Conservation (phyloP, 345 rosid species). For the Boechera stricta region DNA sequence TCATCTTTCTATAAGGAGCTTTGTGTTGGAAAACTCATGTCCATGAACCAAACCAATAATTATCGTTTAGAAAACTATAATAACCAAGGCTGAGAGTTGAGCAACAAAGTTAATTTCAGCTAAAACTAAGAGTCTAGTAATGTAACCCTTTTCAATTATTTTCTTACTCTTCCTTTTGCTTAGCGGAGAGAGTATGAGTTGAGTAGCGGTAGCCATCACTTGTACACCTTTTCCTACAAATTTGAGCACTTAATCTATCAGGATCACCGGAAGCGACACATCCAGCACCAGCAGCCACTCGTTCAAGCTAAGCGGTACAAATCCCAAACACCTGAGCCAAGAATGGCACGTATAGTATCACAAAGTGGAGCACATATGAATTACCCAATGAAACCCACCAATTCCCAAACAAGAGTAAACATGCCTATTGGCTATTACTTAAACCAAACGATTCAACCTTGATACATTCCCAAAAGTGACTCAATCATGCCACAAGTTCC, state of each 20-base stretch:
- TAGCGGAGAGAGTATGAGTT: constrained; percentile 37
- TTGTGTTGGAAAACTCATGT: too few species aligned
- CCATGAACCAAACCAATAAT: too few species aligned
- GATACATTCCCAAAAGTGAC: constrained; percentile 5
- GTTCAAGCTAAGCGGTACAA: constrained; percentile 77
- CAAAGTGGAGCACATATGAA: constrained; percentile 81
- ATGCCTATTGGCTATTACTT: constrained; percentile 1
- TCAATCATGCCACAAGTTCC: constrained; percentile 9
- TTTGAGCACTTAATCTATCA: constrained; percentile 86
- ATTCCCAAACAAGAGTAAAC: neutral
- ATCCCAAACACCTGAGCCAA: constrained; percentile 81
- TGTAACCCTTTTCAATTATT: constrained; percentile 1
- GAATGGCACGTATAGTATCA: constrained; percentile 89
- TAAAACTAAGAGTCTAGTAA: constrained; percentile 24
- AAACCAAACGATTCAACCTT: neutral
- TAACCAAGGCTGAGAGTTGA: neutral
- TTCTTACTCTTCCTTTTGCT: constrained; percentile 56
- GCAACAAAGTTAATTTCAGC: constrained; percentile 29
- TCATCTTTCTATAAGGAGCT: too few species aligned
- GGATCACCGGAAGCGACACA: constrained; percentile 77
- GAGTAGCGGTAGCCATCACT: constrained; percentile 48
- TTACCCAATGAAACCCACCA: neutral
- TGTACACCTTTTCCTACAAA: constrained; percentile 70
- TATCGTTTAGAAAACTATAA: too few species aligned
- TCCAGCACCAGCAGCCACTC: constrained; percentile 92